phyloP scores from a whole-genome alignment of 768 basidiomycete genomes.

The Collybia mongolica region DNA sequence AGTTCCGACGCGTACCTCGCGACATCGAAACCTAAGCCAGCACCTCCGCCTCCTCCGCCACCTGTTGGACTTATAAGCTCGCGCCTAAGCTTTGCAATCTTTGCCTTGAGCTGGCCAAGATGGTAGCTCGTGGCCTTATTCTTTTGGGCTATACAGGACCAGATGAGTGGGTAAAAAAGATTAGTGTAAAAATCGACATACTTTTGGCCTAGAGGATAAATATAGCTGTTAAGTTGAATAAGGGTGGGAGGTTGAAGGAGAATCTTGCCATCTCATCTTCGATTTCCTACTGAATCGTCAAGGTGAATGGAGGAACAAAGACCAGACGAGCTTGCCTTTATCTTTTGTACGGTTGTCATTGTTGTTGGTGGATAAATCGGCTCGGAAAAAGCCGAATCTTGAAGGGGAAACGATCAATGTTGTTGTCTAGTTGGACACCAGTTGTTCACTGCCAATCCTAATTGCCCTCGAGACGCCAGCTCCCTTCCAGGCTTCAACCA shows the following conservation, averaged over 20 bases:
- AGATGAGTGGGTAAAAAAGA: slow-evolving; percentile 13
- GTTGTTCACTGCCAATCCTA: background rate
- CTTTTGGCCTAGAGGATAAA: slow-evolving; percentile 65
- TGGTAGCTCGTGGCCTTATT: slow-evolving; percentile 97
- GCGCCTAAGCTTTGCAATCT: slow-evolving; percentile 93
- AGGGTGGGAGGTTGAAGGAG: slow-evolving; percentile 9
- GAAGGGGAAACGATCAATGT: slow-evolving; percentile 14
- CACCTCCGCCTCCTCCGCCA: slow-evolving; percentile 75
- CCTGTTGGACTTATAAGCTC: slow-evolving; percentile 83
- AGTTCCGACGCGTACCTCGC: slow-evolving; percentile 45
- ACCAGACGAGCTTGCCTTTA: slow-evolving; percentile 52
- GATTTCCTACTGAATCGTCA: slow-evolving; percentile 61
- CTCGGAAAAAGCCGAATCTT: slow-evolving; percentile 37
- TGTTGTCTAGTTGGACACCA: slow-evolving; percentile 8
- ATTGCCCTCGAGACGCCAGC: background rate
- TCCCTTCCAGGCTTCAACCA: slow-evolving; percentile 2
- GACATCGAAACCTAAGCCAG: slow-evolving; percentile 93
- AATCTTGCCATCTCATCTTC: slow-evolving; percentile 90
- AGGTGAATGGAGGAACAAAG: slow-evolving; percentile 15
- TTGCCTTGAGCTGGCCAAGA: slow-evolving; percentile 95
- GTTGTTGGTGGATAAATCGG: slow-evolving; percentile 27
- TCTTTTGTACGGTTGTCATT: slow-evolving; percentile 92
- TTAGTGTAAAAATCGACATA: slow-evolving; percentile 33
- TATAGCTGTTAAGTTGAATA: slow-evolving; percentile 13
- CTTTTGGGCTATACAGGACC: slow-evolving; percentile 70